phyloP scores from a whole-genome alignment of 768 basidiomycete genomes.

The Hemileccinum rubropunctum region DNA sequence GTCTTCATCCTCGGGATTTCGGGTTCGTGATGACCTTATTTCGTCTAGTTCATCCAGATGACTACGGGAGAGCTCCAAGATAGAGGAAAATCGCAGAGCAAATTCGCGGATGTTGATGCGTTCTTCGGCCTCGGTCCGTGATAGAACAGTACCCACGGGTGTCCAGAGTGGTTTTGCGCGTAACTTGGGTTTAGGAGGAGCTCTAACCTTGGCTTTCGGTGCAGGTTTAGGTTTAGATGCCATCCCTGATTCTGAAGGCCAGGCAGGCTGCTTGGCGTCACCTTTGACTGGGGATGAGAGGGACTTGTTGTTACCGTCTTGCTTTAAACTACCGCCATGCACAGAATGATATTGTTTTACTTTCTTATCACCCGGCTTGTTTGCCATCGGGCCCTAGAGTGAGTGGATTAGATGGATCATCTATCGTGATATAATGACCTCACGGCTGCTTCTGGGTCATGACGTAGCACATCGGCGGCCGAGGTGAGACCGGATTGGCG shows the following conservation, averaged over 20 bases:
- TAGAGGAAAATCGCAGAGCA: constrained; percentile 54
- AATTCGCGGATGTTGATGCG: constrained; percentile 78
- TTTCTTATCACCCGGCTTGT: constrained; percentile 22
- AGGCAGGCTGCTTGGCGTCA: constrained; percentile 3
- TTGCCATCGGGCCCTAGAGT: constrained; percentile 28
- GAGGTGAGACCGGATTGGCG: constrained; percentile 38
- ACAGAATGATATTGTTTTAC: constrained; percentile 7
- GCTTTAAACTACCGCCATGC: constrained; percentile 3
- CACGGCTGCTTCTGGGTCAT: constrained; percentile 33
- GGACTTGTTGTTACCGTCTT: constrained; percentile 3
- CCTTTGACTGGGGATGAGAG: constrained; percentile 12
- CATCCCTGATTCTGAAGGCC: constrained; percentile 8
- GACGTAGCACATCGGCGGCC: constrained; percentile 36
- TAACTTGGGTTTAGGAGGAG: constrained; percentile 32
- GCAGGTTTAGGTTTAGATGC: constrained; percentile 16
- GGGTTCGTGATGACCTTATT: constrained; percentile 35
- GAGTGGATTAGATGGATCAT: constrained; percentile 8
- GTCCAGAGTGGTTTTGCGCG: constrained; percentile 56
- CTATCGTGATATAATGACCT: constrained; percentile 5
- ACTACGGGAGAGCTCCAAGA: constrained; percentile 48
- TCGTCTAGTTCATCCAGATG: constrained; percentile 66
- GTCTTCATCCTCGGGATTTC: constrained; percentile 38
- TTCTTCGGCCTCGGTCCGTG: constrained; percentile 48
- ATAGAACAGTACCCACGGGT: constrained; percentile 41
- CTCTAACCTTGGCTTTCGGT: constrained; percentile 24